Evolutionary conservation across 1,284 basidiomycete species (phyloP), one percentile per base, ranked within the genome.

Genomic region (Pseudozyma flocculosa): DNA sequence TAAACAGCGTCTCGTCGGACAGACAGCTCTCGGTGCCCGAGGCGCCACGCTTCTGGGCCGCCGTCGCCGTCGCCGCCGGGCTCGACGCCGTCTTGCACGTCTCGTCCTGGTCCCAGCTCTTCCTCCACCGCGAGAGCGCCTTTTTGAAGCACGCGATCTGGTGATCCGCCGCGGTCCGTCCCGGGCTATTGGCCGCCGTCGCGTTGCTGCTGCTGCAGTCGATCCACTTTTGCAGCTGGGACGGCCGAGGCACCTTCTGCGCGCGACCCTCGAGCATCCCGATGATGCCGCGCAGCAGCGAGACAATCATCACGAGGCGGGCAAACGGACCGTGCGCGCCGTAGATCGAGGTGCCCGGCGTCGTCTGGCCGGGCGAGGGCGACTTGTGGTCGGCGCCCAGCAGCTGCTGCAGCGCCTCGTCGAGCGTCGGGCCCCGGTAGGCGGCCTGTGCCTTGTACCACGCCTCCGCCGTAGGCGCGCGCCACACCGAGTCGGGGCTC

Each of bases 221-320:
- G 23, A 72, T 41, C 63, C 67, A 72, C 18, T 22, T 41, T 24
- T 45, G 32, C 21, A 72, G 36, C 18, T 64, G 66, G 3, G 64
- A 68, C 10, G 57, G 51, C 30, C 50, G 57, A 22, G 66, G 34
- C 18, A 68, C 69, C 38, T 40, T 43, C 17, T 24, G 54, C 15
- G 54, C 48, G 23, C 67, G 54, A 3, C 60, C 65, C n/a, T 73
- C 69, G 17, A 73, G 54, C 54, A 73, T 55, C 23, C 67, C 65
- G 14, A 71, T 54, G 45, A 73, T 69, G 42, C 70, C 70, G 8
- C 70, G 65, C 45, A 73, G 60, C 49, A 73, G 48, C n/a, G 70
- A 54, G 34, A 70, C 14, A 18, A 73, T 53, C 54, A 69, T 64
- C 21, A 66, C 55, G 21, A 70, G 47, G 11, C 70, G 57, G 24